These are phyloP conservation scores for Euphorbia schlechtendalii DNA, from an alignment of 441 rosid genomes.

Conservation along the genomic window DNA sequence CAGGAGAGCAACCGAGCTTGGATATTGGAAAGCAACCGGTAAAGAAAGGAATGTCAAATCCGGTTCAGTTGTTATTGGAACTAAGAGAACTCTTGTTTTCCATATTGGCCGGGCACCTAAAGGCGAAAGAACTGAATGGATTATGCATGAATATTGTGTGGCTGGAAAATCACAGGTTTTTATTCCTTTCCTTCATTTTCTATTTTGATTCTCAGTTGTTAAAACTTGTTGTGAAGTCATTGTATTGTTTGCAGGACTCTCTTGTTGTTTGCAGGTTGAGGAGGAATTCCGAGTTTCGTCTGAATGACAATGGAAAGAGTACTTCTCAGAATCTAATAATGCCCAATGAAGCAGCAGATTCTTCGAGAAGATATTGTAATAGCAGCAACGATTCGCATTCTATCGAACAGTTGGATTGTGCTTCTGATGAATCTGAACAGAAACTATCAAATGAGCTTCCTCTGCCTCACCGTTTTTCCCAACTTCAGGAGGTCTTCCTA, in stretches of 20 bases:
- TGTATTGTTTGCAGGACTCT: no score
- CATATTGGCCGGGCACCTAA: slow-evolving; percentile 86
- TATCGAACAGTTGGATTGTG: slow-evolving; percentile 38
- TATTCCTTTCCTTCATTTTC: not conserved
- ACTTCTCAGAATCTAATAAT: no score
- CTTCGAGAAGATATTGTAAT: no score
- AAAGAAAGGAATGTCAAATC: slow-evolving; percentile 76
- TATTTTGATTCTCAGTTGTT: not conserved
- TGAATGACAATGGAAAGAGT: slow-evolving; percentile 20
- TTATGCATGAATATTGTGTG: slow-evolving; percentile 79
- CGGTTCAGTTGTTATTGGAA: slow-evolving; percentile 52
- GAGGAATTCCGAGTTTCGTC: slow-evolving; percentile 44
- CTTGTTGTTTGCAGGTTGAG: slow-evolving; percentile 72
- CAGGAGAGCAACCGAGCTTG: slow-evolving; percentile 66
- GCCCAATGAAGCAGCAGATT: no score
- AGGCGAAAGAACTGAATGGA: slow-evolving; percentile 91
- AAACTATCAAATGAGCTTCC: slow-evolving; percentile 26
- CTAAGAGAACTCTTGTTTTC: slow-evolving; percentile 80
- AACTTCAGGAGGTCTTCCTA: slow-evolving; percentile 32
- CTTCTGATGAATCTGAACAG: slow-evolving; percentile 49
- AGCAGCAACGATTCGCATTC: slow-evolving; percentile 43
- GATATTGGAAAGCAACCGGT: slow-evolving; percentile 94
- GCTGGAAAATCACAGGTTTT: slow-evolving; percentile 47
- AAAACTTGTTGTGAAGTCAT: no score
- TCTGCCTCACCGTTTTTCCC: slow-evolving; percentile 38